These are phyloP conservation scores for Cystobasidium sp. DNA, from an alignment of 1,284 basidiomycete genomes.

Conservation along the genomic window DNA sequence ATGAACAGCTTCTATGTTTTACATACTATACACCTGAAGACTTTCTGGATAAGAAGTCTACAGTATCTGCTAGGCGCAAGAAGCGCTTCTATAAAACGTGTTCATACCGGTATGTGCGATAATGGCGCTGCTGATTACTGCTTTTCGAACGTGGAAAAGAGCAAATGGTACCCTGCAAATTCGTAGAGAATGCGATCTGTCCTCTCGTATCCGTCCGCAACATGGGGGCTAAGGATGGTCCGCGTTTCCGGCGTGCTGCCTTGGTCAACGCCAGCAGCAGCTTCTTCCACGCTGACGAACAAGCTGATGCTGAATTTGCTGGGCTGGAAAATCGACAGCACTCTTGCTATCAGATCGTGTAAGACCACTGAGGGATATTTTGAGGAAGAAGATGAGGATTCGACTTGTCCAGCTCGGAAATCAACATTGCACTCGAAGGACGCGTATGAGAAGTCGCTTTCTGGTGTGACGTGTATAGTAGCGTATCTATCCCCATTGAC, in stretches of 20 bases:
- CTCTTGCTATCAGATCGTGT: conserved; percentile 71
- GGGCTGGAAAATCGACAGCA: conserved; percentile 91
- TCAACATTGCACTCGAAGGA: conserved; percentile 99
- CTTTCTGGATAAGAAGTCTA: too few species aligned
- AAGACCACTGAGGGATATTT: conserved; percentile 28
- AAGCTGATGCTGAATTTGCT: conserved; percentile 84
- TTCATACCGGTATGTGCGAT: not conserved
- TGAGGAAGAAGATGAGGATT: conserved; percentile 11
- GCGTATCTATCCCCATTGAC: conserved; percentile 90
- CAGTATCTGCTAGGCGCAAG: too few species aligned
- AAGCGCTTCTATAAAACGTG: not conserved
- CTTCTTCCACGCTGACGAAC: conserved; percentile 72
- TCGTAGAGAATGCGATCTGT: conserved; percentile 99
- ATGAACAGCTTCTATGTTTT: too few species aligned
- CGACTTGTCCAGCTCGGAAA: conserved; percentile 57
- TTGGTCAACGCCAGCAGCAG: conserved; percentile 60
- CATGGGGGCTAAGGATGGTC: conserved; percentile 50
- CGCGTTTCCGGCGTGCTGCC: conserved; percentile 61
- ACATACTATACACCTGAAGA: too few species aligned
- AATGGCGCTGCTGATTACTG: not conserved
- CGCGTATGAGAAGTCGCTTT: conserved; percentile 95
- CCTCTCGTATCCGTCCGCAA: conserved; percentile 61
- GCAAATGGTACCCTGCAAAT: conserved; percentile 45
- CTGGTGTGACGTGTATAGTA: conserved; percentile 98
- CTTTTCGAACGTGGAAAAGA: conserved; percentile 44